These are phyloP conservation scores for Colletotrichum plurivorum DNA, from an alignment of 2,329 filamentous ascomycete genomes.

Conservation along the genomic window DNA sequence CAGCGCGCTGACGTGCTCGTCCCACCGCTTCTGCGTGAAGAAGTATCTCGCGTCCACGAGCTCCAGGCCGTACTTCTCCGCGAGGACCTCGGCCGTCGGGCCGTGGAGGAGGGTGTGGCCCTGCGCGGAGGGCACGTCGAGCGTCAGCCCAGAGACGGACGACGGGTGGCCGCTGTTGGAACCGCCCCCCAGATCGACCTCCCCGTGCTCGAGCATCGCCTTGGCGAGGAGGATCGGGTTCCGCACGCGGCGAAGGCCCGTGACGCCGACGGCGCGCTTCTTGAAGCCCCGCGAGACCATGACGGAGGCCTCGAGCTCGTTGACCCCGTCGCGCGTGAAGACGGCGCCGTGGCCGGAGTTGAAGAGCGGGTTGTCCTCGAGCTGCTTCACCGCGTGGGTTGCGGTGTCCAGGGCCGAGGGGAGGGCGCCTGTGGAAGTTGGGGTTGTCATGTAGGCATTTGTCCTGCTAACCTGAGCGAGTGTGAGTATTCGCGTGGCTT, in stretches of 20 bases:
- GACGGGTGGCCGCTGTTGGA: slow-evolving; percentile 48
- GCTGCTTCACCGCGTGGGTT: slow-evolving; percentile 79
- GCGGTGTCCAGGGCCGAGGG: slow-evolving; percentile 80
- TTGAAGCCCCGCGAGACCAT: slow-evolving; percentile 83
- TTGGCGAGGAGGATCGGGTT: slow-evolving; percentile 84
- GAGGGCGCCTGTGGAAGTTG: slow-evolving; percentile 41
- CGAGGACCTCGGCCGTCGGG: slow-evolving; percentile 77
- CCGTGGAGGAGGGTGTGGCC: slow-evolving; percentile 81
- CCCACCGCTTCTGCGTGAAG: slow-evolving; percentile 83
- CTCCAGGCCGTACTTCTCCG: slow-evolving; percentile 77
- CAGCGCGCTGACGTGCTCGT: slow-evolving; percentile 77
- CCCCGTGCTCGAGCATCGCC: slow-evolving; percentile 77
- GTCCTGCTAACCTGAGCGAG: slow-evolving; percentile 58
- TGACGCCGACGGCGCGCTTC: slow-evolving; percentile 85
- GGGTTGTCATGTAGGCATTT: slow-evolving; percentile 61
- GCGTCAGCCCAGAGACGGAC: not conserved
- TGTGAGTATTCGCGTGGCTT: not conserved
- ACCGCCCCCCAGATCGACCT: slow-evolving; percentile 67
- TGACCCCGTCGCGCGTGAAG: slow-evolving; percentile 85
- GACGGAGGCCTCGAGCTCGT: slow-evolving; percentile 88
- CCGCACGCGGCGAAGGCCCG: slow-evolving; percentile 79
- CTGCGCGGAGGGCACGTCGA: slow-evolving; percentile 70
- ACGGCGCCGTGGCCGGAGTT: slow-evolving; percentile 89
- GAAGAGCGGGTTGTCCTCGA: slow-evolving; percentile 87
- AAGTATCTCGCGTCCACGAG: slow-evolving; percentile 80